phyloP scores from a whole-genome alignment of 2,329 filamentous ascomycete species.

The Apiospora aurea region DNA sequence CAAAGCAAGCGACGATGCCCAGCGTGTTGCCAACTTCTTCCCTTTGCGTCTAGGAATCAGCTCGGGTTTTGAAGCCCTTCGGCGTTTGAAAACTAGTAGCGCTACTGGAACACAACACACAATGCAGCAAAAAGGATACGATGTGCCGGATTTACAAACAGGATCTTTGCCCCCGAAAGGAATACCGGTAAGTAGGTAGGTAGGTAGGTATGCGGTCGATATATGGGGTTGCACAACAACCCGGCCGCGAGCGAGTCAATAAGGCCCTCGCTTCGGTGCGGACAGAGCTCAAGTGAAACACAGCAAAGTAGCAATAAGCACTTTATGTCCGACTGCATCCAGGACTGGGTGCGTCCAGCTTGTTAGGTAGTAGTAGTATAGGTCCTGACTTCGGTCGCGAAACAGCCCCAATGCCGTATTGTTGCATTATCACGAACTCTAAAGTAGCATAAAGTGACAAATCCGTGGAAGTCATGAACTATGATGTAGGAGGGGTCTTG shows the following conservation, averaged over 20 bases:
- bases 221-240: background rate
- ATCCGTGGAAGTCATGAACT: background rate
- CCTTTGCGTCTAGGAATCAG: background rate
- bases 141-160: background rate
- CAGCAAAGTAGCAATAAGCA: constrained; percentile 2
- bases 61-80: constrained; percentile 7
- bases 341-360: background rate
- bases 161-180: background rate
- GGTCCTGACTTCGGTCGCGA: background rate
- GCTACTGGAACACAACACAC: background rate
- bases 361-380: background rate
- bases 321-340: background rate
- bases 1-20: background rate
- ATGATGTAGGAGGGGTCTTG: background rate
- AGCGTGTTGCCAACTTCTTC: background rate
- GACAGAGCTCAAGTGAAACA: constrained; percentile 17
- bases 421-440: background rate
- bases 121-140: background rate
- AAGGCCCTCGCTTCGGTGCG: background rate
- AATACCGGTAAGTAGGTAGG: background rate
- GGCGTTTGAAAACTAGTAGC: constrained; percentile 17
- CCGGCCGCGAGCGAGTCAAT: constrained; percentile 17
- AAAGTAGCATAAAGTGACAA: background rate
- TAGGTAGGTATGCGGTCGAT: background rate
- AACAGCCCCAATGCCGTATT: background rate